These are phyloP conservation scores for Begonia fuchsioides DNA, from an alignment of 306 rosid genomes.

Conservation along the genomic window DNA sequence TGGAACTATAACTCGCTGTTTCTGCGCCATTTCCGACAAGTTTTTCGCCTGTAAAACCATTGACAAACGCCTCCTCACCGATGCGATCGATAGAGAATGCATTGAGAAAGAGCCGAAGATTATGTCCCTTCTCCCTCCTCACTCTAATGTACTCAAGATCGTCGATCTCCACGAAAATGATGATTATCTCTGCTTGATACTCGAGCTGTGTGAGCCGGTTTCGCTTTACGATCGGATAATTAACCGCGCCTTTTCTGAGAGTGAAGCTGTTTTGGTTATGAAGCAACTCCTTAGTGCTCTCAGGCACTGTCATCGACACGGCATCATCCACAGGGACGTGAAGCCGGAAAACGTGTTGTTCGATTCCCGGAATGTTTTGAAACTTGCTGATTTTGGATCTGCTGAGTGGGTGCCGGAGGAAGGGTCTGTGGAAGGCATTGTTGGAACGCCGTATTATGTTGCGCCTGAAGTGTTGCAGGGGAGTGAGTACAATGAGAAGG, in stretches of 20 bases:
- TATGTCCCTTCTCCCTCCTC: conserved; percentile 47
- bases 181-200: conserved; percentile 24
- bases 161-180: conserved; percentile 34
- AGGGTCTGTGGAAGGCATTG: conserved; percentile 34
- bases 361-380: conserved; percentile 29
- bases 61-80: conserved; percentile 36
- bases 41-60: conserved; percentile 53
- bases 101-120: conserved; percentile 54
- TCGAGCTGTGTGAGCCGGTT: conserved; percentile 39
- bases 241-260: conserved; percentile 25
- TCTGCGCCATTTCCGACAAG: conserved; percentile 14
- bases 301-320: conserved; percentile 42
- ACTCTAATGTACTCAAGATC: conserved; percentile 47
- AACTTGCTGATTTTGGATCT: conserved; percentile 71
- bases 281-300: conserved; percentile 46
- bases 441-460: conserved; percentile 70
- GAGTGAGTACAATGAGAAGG: conserved; percentile 35
- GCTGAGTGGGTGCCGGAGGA: conserved; percentile 57
- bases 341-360: conserved; percentile 68
- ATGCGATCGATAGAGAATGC: conserved; percentile 44
- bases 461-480: conserved; percentile 70
- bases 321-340: conserved; percentile 57
- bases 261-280: conserved; percentile 26
- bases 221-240: conserved; percentile 59
- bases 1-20: conserved; percentile 52